Evolutionary conservation across 352 stramenopile genomes (phyloP), one percentile per base, ranked within the genome.

Genomic region (Phytophthora syringae): DNA sequence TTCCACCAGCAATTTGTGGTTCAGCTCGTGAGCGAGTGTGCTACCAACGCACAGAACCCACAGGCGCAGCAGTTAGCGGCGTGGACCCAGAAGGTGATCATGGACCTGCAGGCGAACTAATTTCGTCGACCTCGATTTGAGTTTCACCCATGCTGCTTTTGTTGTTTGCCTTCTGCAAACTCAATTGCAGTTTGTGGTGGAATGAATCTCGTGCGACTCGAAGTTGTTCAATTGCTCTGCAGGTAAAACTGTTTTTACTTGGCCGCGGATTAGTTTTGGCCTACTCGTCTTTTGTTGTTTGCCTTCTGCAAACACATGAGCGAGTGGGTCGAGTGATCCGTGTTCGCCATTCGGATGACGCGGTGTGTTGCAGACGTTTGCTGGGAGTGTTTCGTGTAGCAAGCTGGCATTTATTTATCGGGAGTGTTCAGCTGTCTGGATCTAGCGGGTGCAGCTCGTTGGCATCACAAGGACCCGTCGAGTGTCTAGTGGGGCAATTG

Each of bases 41-140:
- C 80, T 55, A 77, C 66, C 45, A 88, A 89, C 58, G 28, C 64
- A 27, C 67, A 91, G 40, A 90, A 89, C 60, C 73, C 76, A 13
- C 84, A 94, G 64, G 84, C 82, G 40, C 74, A 89, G 60, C 80
- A 92, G 49, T 62, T 94, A 25, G 86, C 84, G 21, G 57, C 70
- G 30, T 94, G 86, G 86, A 92, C 84, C 28, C 82, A 89, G 44
- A 88, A 92, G 73, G 70, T 94, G 56, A 74, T 89, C 42, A 79
- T 83, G 80, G 76, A 92, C 25, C 60, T 92, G 53, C 70, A 86
- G 61, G 45, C 70, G 13, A 85, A 87, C 60, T 85, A 86, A 74
- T 56, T 57, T 47, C 47, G 24, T 40, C 32, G 18, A 45, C 25
- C 16, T 49, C 48, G 28, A 34, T 55, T 60, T 70, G 54, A 16